These are phyloP conservation scores for Fusarium coffeatum DNA, from an alignment of 2,329 filamentous ascomycete species.

Conservation along the genomic window DNA sequence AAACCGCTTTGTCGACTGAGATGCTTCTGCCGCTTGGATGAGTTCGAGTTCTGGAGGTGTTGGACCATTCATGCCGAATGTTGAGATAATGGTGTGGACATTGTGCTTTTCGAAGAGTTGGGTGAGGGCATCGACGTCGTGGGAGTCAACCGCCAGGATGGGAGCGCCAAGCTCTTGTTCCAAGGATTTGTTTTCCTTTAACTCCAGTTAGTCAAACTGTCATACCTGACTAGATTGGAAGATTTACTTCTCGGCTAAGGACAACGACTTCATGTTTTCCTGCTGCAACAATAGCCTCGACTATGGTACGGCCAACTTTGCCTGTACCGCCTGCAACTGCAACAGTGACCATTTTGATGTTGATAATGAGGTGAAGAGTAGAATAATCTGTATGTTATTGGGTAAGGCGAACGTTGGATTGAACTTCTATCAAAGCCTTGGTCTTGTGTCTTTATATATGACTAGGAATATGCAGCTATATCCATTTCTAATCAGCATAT, in stretches of 20 bases:
- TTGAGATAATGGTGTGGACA: slow-evolving; percentile 5
- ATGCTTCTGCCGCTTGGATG: slow-evolving; percentile 1
- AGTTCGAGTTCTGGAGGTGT: slow-evolving; percentile 1
- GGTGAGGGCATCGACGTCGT: background rate
- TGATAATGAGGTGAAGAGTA: background rate
- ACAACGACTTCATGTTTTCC: slow-evolving; percentile 8
- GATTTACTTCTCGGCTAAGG: background rate
- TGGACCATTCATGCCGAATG: background rate
- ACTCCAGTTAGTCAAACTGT: rapidly evolving
- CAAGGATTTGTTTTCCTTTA: background rate
- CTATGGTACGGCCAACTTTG: slow-evolving; percentile 6
- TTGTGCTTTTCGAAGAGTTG: slow-evolving; percentile 17
- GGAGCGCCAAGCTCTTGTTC: background rate
- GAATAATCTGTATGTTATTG: background rate
- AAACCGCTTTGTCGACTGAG: background rate
- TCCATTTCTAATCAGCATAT: background rate
- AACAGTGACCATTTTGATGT: slow-evolving; percentile 4
- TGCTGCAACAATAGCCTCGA: slow-evolving; percentile 1
- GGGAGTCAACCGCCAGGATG: background rate
- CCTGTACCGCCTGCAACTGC: slow-evolving; percentile 20
- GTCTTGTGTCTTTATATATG: background rate
- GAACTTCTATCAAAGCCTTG: rapidly evolving
- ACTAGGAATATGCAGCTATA: no score
- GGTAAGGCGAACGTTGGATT: rapidly evolving
- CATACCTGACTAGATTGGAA: rapidly evolving